Evolutionary conservation across 345 rosid species (phyloP), one percentile per base, ranked within the genome.

Genomic region (Reutealis trisperma): DNA sequence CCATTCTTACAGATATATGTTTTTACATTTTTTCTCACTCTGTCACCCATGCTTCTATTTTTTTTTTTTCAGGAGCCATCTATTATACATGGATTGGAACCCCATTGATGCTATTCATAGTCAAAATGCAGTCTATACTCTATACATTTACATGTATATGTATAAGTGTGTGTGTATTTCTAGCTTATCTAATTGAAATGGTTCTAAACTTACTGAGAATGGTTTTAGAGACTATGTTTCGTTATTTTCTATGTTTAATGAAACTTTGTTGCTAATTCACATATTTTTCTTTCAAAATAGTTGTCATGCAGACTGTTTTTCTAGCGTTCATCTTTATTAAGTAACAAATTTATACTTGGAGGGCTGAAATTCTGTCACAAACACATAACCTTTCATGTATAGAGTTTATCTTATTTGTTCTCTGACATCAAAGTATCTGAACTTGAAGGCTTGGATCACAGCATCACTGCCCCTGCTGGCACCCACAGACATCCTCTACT

Each of bases 371-470:
- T 63, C 32, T 44, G 49, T 51, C 19, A 19, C 13, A 41, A 51
- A 62, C 42, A 52, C 27, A 32, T 52, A 47, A 30, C 19, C 12
- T 51, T 74, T 45, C 61, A 24, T 63, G 7, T 51, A 63, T 67
- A 63, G 60, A 59, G 34, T 75, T 61, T 75, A 41, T 75, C 41
- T 15, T 1, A 32, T 18, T 6, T 77, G 9, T 75, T 30, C 52
- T 42, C 80, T 87, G 77, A 87, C 77, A 52, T 21, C 52, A 66
- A 67, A 72, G 61, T 52, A 32, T 80, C 73, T 84, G 79, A 70
- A 86, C 67, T 83, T 86, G 82, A 83, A 90, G 99, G 90, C 66
- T 79, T 92, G 84, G 92, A 86, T 81, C 92, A 91, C 80, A 79
- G 86, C 81, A 81, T 22, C 60, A 84, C 90, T 77, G 89, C 91